Conservation (phyloP, 352 stramenopile genomes). For the Pythium graminicola region DNA sequence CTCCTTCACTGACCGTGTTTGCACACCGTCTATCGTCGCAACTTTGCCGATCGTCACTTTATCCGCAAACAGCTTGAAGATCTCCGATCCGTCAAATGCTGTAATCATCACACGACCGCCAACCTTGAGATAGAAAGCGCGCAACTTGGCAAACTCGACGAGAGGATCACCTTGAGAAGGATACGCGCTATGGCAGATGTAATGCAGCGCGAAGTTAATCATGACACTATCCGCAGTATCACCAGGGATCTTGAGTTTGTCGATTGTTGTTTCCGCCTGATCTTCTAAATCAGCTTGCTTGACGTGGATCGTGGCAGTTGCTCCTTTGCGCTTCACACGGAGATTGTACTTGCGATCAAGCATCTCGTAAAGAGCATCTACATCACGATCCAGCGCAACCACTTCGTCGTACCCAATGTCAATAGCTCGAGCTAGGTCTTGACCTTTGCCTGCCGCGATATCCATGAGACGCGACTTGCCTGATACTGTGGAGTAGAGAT, state of each 20-base stretch:
- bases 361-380: background rate
- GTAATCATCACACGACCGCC: background rate
- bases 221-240: background rate
- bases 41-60: no score
- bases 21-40: no score
- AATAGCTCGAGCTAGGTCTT: background rate
- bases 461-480: background rate
- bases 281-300: background rate
- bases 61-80: background rate
- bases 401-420: background rate
- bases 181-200: background rate
- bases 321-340: background rate
- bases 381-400: background rate
- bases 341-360: background rate
- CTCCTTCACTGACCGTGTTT: no score
- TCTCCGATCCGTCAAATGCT: background rate
- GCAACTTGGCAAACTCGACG: background rate
- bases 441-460: background rate
- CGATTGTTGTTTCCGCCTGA: background rate
- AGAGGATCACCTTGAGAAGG: background rate
- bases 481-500: background rate
- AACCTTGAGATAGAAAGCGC: background rate
- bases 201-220: conserved; percentile 1
- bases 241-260: background rate
- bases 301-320: background rate